Evolutionary conservation across 139 green algal genomes (phyloP).

Genomic region (Desmodesmus armatus): DNA sequence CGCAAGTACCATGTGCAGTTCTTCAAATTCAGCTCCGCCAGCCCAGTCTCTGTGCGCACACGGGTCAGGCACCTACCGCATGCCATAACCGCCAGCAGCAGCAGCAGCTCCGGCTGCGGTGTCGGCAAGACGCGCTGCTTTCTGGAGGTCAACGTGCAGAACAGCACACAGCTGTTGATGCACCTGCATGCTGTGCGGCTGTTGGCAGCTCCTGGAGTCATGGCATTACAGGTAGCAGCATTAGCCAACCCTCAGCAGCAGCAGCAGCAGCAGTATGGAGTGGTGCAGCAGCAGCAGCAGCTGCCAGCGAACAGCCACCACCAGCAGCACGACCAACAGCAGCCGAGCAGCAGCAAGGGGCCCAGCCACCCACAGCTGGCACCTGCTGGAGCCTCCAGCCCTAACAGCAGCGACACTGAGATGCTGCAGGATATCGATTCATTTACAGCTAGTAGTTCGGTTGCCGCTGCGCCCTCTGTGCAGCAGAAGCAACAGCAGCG

Average conservation of each 20-base stretch:
- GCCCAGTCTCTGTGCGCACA: constrained; percentile 28
- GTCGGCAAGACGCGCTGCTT: constrained; percentile 23
- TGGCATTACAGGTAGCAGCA: background rate
- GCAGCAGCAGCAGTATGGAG: constrained; percentile 34
- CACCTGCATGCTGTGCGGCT: constrained; percentile 39
- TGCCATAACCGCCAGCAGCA: background rate
- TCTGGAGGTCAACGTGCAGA: constrained; percentile 33
- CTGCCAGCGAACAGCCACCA: no score
- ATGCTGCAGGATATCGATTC: no score
- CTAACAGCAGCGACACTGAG: no score
- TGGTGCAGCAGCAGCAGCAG: background rate
- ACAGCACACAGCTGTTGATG: background rate
- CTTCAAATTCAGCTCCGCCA: constrained; percentile 21
- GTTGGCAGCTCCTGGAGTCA: background rate
- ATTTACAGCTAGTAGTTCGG: background rate
- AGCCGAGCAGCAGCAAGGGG: constrained; percentile 2
- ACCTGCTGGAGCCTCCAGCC: background rate
- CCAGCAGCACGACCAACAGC: background rate
- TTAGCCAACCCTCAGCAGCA: background rate
- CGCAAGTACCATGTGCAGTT: constrained; percentile 49
- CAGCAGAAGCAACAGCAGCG: background rate
- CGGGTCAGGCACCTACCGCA: constrained; percentile 31
- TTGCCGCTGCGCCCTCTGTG: background rate
- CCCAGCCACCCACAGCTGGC: background rate
- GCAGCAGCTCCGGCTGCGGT: background rate